Base-by-base conservation (phyloP, 1,284 basidiomycete genomes). In the Sporisorium scitamineum region DNA sequence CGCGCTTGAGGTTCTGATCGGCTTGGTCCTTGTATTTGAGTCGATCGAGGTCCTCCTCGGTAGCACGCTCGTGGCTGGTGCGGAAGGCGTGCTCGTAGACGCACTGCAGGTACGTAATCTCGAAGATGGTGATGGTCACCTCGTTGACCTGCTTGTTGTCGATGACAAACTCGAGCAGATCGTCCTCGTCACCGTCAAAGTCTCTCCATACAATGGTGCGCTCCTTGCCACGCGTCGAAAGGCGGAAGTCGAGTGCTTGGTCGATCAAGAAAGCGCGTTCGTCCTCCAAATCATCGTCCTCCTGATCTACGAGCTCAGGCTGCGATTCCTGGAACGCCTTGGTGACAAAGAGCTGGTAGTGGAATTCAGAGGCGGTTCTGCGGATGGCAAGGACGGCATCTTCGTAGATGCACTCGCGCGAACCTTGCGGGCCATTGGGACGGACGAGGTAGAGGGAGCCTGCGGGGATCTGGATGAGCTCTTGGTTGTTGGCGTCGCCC, bases 341-440 rank as follows among this genome's bases (percentile, higher is more conserved):
- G 14, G 95, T 97, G 61, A 97, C 91, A 9, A 97, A 95, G n/a
- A 99, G 90, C 86, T 98, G 76, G 84, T 96, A 99, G 83, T 96
- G 91, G 87, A 92, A 92, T 60, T 95, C 93, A 59, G 93, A 86
- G 0, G 92, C 90, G 18, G 87, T 89, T 24, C 95, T 90, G 65
- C 97, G 91, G 82, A 99, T 93, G 22, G 95, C 95, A 13, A 93
- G 92, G 86, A 97, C 94, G 9, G 95, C 95, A 82, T 97, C 94
- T 80, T 94, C 94, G 87, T 94, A 99, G 88, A 99, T 97, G 94
- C 97, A 99, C 88, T 98, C 96, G 80, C 95, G 88, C 13, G 92
- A 92, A 42, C 94, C 93, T 78, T 96, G 92, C 79, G 97, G 92
- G 78, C 92, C 93, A 67, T 93, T 94, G 42, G 94, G 93, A 53